A percentile compares a stretch with the other conserved stretches of the same genome.
Conservation (phyloP, 2,329 filamentous ascomycete species). For the Fulvia fulva region DNA sequence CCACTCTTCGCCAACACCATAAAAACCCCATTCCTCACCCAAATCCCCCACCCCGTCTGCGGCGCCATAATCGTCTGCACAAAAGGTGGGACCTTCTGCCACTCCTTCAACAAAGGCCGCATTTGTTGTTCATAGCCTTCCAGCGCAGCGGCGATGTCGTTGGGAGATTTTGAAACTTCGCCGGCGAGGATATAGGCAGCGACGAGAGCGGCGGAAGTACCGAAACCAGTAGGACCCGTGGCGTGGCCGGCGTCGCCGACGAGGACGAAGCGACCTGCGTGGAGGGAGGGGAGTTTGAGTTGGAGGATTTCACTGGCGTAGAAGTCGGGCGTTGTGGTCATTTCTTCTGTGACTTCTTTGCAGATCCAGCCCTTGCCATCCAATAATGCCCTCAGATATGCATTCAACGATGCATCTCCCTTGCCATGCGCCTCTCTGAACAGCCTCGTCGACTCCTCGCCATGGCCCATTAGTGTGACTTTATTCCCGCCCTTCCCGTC, state of each 20-base stretch:
- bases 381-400: conserved; percentile 26
- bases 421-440: conserved; percentile 42
- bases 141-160: conserved; percentile 37
- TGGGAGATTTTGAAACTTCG: conserved; percentile 34
- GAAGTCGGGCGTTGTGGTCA: conserved; percentile 23
- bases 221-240: conserved; percentile 34
- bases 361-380: conserved; percentile 22
- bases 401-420: conserved; percentile 36
- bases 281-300: conserved; percentile 32
- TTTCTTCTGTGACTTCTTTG: conserved; percentile 15
- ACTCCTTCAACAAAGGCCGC: conserved; percentile 42
- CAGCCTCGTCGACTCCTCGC: conserved; percentile 25
- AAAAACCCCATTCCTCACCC: conserved; percentile 38
- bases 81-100: conserved; percentile 32
- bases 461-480: conserved; percentile 34
- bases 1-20: conserved; percentile 32
- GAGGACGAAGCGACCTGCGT: conserved; percentile 36
- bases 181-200: conserved; percentile 56
- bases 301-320: conserved; percentile 32
- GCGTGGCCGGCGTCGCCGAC: conserved; percentile 42
- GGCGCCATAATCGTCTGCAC: conserved; percentile 40
- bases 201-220: conserved; percentile 35
- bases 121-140: conserved; percentile 44
- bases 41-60: conserved; percentile 45
- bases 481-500: conserved; percentile 34